Evolutionary conservation across 805 yeast species (phyloP), one percentile per base, ranked within the genome.

Genomic region (Candida takata): DNA sequence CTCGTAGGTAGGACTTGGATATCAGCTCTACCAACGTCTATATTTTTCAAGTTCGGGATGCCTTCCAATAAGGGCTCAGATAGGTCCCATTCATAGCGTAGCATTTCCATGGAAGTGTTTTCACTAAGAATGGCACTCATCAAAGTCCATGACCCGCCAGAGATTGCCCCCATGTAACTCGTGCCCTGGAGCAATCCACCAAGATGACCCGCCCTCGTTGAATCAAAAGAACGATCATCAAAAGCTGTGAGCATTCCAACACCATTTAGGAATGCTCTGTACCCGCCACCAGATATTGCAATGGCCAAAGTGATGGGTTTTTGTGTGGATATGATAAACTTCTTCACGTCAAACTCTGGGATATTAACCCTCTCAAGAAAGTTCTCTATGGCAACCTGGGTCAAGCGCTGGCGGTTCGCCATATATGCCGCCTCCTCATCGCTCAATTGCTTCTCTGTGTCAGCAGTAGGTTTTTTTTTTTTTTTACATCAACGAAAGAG

Each of bases 271-370:
- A 86, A 84, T 24, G 95, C 94, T 42, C 96, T 70, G 57, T 84
- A 86, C 4, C 95, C 95, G 53, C 96, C 95, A 30, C 95, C 95
- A 12, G 84, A 70, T 46, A 79, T 76, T 6, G 86, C 79, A 20
- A 72, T 45, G 4, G 76, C 87, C 29, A 81, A 62, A 33, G 68
- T 64, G 13, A 49, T 49, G 2, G 65, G 68, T 25, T 41, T 47
- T 21, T 32, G 30, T 13, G 39, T 33, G 6, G 43, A 39, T n/a
- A 38, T 29, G n/a, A 47, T 41, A 39, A 56, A 61, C 15, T 26
- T 27, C 8, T 47, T 44, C 5, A 50, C 42, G 31, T 64, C 52
- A 24, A 66, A 57, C 0, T 53, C 57, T 0, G 69, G 64, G n/a
- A 62, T 54, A 2, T 48, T 42, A 12, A 60, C 51, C 13, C 58